A percentile compares a stretch with the other conserved stretches of the same genome.
Conservation (phyloP, 345 rosid species). For the Gossypium sturtianum region DNA sequence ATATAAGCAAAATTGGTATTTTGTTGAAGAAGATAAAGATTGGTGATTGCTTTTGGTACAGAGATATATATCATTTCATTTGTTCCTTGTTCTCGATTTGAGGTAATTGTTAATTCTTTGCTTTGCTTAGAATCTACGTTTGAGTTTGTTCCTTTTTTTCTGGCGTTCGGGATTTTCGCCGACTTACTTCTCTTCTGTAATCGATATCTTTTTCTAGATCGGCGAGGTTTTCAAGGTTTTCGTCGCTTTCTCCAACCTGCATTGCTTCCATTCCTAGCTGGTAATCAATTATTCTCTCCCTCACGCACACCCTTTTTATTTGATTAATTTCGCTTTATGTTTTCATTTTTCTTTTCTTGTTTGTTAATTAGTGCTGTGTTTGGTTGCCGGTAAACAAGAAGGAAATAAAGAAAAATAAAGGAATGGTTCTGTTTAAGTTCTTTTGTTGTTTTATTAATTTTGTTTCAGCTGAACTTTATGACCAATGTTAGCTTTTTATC, state of each 20-base stretch:
- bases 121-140: slow-evolving; percentile 61
- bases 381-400: slow-evolving; percentile 12
- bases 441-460: background rate
- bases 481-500: background rate
- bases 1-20: slow-evolving; percentile 16
- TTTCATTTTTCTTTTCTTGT: background rate
- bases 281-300: slow-evolving; percentile 15
- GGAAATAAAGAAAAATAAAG: background rate
- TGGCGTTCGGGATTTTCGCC: slow-evolving; percentile 11
- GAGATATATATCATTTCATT: background rate
- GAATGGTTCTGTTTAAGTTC: background rate
- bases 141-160: background rate
- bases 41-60: background rate
- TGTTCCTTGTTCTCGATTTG: slow-evolving; percentile 14
- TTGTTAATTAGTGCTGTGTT: background rate
- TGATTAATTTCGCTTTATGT: background rate
- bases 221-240: slow-evolving; percentile 13
- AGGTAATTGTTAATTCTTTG: slow-evolving; percentile 36
- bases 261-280: slow-evolving; percentile 22
- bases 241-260: slow-evolving; percentile 16
- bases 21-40: background rate
- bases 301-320: background rate
- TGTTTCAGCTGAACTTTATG: background rate
- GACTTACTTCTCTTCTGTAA: slow-evolving; percentile 3
- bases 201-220: slow-evolving; percentile 30